A percentile compares a stretch with the other conserved stretches of the same genome.
Conservation (phyloP, 2,329 filamentous ascomycete species). For the Cordyceps fumosorosea region DNA sequence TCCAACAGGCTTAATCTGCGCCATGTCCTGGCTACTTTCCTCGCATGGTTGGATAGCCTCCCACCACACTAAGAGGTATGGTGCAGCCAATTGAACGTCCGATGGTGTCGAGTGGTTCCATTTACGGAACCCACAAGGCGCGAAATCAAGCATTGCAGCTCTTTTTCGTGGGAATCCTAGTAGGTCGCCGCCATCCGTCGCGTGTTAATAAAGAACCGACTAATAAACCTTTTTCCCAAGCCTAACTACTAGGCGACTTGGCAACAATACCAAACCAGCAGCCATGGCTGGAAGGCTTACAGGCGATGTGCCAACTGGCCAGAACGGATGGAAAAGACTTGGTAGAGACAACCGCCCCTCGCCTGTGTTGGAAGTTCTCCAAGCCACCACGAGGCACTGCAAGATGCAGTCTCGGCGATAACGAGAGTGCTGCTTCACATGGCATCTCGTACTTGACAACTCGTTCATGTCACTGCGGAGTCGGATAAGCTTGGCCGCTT, state of each 20-base stretch:
- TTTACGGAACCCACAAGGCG: not conserved
- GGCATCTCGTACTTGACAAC: not conserved
- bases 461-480: not conserved
- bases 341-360: not conserved
- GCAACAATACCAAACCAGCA: not conserved
- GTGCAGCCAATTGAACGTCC: not conserved
- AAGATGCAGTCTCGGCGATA: constrained; percentile 6
- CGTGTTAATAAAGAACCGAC: not conserved
- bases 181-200: not conserved
- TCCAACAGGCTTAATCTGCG: constrained; percentile 1
- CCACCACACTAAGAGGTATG: no score
- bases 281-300: not conserved
- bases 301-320: not conserved
- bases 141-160: not conserved
- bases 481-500: not conserved
- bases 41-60: not conserved
- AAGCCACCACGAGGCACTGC: constrained; percentile 9
- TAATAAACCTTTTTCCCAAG: constrained; percentile 6
- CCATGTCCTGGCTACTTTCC: not conserved
- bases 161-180: not conserved
- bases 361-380: not conserved
- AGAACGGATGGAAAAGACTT: not conserved
- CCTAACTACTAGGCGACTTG: constrained; percentile 3
- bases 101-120: not conserved
- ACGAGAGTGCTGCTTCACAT: not conserved